Percentiles rank a stretch among this genome's conserved stretches.
phyloP scores from a whole-genome alignment of 2,329 filamentous ascomycete species.

The Fusarium compactum region DNA sequence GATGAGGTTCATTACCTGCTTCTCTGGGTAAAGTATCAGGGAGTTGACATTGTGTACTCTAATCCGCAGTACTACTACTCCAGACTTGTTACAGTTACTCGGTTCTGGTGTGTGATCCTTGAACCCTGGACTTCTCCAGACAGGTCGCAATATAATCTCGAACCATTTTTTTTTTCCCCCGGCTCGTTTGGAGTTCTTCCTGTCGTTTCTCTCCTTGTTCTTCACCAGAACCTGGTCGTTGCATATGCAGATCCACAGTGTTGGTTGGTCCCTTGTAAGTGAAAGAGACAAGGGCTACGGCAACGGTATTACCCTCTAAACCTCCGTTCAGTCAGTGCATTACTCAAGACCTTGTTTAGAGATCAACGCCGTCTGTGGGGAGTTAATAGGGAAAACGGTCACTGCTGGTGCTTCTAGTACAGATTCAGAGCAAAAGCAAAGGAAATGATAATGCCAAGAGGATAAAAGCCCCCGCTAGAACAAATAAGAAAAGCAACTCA shows the following conservation, averaged over 20 bases:
- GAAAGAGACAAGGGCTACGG: background rate
- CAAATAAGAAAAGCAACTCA: background rate
- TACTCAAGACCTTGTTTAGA: slow-evolving; percentile 6
- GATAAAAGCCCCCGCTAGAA: background rate
- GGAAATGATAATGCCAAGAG: background rate
- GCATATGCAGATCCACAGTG: slow-evolving; percentile 25
- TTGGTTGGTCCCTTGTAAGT: background rate
- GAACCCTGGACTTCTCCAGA: background rate
- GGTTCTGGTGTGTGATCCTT: background rate
- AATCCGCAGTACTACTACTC: background rate
- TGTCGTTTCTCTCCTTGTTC: background rate
- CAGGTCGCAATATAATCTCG: background rate
- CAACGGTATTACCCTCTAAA: background rate
- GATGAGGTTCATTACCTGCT: background rate
- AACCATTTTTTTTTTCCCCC: background rate
- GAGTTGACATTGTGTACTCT: background rate
- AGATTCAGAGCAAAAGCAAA: background rate
- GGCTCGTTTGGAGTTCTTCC: background rate
- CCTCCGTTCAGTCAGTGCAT: background rate
- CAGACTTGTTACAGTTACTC: background rate
- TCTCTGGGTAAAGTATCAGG: background rate
- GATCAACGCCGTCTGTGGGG: background rate
- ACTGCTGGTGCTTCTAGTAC: background rate
- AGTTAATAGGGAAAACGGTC: background rate
- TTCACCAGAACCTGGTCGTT: slow-evolving; percentile 2